phyloP scores from a whole-genome alignment of 2,329 filamentous ascomycete species.

The Elsinoe australis region DNA sequence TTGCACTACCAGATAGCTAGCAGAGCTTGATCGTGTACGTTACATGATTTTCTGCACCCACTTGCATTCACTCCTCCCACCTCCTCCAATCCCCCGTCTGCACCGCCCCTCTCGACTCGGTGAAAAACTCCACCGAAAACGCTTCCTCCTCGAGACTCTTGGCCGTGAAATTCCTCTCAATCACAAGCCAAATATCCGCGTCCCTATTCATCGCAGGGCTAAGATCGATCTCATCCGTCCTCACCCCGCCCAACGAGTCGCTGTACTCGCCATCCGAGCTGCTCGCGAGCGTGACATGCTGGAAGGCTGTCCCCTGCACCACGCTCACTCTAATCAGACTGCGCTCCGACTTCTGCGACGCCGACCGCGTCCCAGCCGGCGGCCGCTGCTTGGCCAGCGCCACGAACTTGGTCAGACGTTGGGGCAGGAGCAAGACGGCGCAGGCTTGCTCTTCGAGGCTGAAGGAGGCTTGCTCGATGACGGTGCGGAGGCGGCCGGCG shows the following conservation, averaged over 20 bases:
- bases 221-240: conserved; percentile 67
- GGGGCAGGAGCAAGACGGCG: conserved; percentile 43
- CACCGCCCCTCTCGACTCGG: conserved; percentile 39
- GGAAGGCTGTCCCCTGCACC: conserved; percentile 63
- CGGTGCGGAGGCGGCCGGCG: conserved; percentile 62
- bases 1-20: too few species aligned
- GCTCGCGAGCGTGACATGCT: conserved; percentile 55
- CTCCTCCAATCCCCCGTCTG: conserved; percentile 40
- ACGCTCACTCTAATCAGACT: conserved; percentile 61
- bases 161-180: conserved; percentile 66
- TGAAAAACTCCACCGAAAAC: conserved; percentile 44
- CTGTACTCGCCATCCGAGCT: conserved; percentile 68
- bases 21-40: too few species aligned
- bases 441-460: conserved; percentile 45
- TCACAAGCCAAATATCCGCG: conserved; percentile 66
- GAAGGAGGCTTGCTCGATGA: conserved; percentile 49
- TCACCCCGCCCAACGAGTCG: conserved; percentile 56
- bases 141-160: conserved; percentile 40
- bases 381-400: conserved; percentile 24
- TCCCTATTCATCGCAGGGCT: conserved; percentile 51
- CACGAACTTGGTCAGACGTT: conserved; percentile 41
- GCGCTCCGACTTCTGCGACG: conserved; percentile 20
- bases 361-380: neutral
- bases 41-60: neutral
- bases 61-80: conserved; percentile 35